These are phyloP conservation scores for Phialocephala sp. DNA, from an alignment of 2,329 filamentous ascomycete genomes.

Conservation along the genomic window DNA sequence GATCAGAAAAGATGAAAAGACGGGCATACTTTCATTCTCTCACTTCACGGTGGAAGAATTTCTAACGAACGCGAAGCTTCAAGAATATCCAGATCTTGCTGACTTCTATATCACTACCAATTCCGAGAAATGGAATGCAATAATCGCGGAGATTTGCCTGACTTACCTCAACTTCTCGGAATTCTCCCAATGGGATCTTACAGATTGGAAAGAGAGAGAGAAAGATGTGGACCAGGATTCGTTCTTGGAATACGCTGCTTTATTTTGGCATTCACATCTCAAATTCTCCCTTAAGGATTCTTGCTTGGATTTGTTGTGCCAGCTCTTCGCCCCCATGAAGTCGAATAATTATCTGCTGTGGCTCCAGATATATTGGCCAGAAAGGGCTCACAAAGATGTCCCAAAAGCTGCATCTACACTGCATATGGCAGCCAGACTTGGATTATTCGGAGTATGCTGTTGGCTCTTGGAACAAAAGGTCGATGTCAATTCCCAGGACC, in stretches of 20 bases:
- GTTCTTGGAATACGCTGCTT: constrained; percentile 14
- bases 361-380: constrained; percentile 16
- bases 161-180: constrained; percentile 25
- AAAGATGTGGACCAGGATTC: neutral
- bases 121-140: neutral
- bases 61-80: constrained; percentile 22
- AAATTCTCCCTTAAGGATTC: neutral
- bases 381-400: neutral
- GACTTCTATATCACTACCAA: constrained; percentile 10
- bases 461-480: constrained; percentile 19
- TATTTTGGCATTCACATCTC: neutral
- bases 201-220: neutral
- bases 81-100: constrained; percentile 10
- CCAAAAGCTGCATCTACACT: constrained; percentile 16
- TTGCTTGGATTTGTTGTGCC: neutral
- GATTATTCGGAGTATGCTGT: constrained; percentile 10
- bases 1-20: constrained; percentile 23
- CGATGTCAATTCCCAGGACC: constrained; percentile 21
- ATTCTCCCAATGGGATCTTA: constrained; percentile 15
- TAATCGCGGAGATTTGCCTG: constrained; percentile 18
- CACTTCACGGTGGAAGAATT: constrained; percentile 41
- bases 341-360: constrained; percentile 11
- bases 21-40: constrained; percentile 30
- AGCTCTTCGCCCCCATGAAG: neutral
- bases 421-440: constrained; percentile 17